Evolutionary conservation across 345 rosid genomes (phyloP).

Genomic region (Raphanus sativus): DNA sequence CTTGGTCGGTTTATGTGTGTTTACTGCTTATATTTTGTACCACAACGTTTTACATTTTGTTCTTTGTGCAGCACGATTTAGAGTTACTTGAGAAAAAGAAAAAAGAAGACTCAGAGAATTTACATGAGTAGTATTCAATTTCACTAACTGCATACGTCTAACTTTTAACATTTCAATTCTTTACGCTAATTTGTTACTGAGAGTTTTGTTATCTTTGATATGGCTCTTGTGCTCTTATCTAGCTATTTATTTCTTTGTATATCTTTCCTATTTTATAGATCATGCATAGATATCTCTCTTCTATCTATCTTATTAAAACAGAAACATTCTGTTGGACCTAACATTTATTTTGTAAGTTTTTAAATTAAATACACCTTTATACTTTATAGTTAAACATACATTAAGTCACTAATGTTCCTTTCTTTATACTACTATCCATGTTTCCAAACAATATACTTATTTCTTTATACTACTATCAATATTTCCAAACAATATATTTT

Average conservation of each 20-base stretch:
- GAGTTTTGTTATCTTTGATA: background rate
- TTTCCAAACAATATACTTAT: too few relatives aligned
- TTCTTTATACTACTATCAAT: too few relatives aligned
- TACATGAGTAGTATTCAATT: slow-evolving; percentile 14
- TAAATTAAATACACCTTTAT: too few relatives aligned
- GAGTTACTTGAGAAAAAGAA: slow-evolving; percentile 66
- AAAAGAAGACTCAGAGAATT: slow-evolving; percentile 40
- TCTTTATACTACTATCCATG: too few relatives aligned
- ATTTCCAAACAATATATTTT: too few relatives aligned
- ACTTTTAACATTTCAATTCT: slow-evolving; percentile 8
- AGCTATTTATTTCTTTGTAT: background rate
- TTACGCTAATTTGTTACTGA: background rate
- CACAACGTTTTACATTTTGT: background rate
- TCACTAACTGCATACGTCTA: slow-evolving; percentile 14
- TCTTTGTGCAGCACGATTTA: slow-evolving; percentile 42
- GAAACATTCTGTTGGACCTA: too few relatives aligned
- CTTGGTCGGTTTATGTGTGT: background rate
- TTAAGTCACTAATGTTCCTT: too few relatives aligned
- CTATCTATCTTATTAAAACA: too few relatives aligned
- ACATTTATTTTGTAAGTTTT: too few relatives aligned
- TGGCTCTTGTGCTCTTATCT: slow-evolving; percentile 11
- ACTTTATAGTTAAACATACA: too few relatives aligned
- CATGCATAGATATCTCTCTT: background rate
- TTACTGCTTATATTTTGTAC: background rate
- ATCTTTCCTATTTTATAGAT: background rate